A percentile compares a stretch with the other conserved stretches of the same genome.
These are phyloP conservation scores for Eucalyptus erythrocorys DNA, from an alignment of 345 rosid genomes.

Conservation along the genomic window DNA sequence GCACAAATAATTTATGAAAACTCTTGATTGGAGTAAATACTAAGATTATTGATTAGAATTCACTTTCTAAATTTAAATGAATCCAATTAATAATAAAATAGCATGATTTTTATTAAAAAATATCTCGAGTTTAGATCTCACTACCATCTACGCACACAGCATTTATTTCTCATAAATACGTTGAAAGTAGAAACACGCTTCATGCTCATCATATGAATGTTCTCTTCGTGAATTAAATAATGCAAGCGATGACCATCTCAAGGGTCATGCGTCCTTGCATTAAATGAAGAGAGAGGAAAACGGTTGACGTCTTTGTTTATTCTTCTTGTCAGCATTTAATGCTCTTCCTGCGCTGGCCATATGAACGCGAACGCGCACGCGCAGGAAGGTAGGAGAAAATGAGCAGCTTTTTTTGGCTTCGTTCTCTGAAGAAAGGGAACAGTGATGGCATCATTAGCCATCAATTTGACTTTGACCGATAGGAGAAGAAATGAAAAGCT, in stretches of 20 bases:
- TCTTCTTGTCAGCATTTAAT: too few relatives aligned
- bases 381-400: too few relatives aligned
- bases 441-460: too few relatives aligned
- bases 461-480: too few relatives aligned
- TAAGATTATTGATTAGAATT: background rate
- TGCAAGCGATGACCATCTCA: background rate
- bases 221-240: background rate
- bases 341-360: too few relatives aligned
- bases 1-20: background rate
- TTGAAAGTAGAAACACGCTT: background rate
- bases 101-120: background rate
- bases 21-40: fast-evolving
- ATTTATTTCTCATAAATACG: background rate
- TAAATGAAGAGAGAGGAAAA: background rate
- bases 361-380: too few relatives aligned
- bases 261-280: background rate
- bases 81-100: background rate
- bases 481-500: too few relatives aligned
- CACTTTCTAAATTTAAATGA: background rate
- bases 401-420: too few relatives aligned
- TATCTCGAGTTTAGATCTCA: background rate
- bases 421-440: too few relatives aligned
- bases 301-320: too few relatives aligned
- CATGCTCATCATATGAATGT: background rate
- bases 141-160: background rate